These are phyloP conservation scores for Sporobolomyces phaffii DNA, from an alignment of 768 basidiomycete genomes.

Conservation along the genomic window DNA sequence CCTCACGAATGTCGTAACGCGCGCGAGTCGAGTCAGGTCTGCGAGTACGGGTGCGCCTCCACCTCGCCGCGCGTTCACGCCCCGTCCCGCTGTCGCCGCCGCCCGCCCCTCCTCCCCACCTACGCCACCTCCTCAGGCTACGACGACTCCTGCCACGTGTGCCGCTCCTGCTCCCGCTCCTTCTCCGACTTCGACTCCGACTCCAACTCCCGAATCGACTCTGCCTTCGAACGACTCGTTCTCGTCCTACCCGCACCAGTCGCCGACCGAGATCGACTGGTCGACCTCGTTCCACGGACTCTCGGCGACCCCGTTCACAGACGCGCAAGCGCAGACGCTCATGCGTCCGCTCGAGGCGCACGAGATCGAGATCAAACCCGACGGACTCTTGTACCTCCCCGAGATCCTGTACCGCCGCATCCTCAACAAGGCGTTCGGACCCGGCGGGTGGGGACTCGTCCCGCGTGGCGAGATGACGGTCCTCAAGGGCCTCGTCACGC, in stretches of 20 bases:
- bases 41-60: not conserved
- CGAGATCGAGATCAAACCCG: slow-evolving; percentile 92
- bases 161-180: not conserved
- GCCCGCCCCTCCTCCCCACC: too few species aligned
- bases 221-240: not conserved
- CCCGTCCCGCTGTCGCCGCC: too few species aligned
- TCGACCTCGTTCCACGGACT: slow-evolving; percentile 79
- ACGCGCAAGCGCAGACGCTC: slow-evolving; percentile 65
- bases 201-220: not conserved
- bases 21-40: not conserved
- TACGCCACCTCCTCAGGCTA: not conserved
- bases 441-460: slow-evolving; percentile 94
- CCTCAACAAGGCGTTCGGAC: slow-evolving; percentile 87
- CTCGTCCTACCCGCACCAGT: not conserved
- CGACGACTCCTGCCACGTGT: not conserved
- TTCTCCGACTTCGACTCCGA: not conserved
- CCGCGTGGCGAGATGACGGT: slow-evolving; percentile 89
- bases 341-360: slow-evolving; percentile 65
- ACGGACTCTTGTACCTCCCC: slow-evolving; percentile 88
- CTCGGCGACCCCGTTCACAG: slow-evolving; percentile 66
- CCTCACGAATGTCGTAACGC: too few species aligned
- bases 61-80: too few species aligned
- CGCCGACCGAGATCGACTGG: slow-evolving; percentile 56
- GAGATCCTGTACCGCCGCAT: slow-evolving; percentile 94
- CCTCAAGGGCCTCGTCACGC: slow-evolving; percentile 73